These are phyloP conservation scores for Pseudoscleropodium purum DNA, from an alignment of 225 moss, liverwort and hornwort species.

Conservation along the genomic window DNA sequence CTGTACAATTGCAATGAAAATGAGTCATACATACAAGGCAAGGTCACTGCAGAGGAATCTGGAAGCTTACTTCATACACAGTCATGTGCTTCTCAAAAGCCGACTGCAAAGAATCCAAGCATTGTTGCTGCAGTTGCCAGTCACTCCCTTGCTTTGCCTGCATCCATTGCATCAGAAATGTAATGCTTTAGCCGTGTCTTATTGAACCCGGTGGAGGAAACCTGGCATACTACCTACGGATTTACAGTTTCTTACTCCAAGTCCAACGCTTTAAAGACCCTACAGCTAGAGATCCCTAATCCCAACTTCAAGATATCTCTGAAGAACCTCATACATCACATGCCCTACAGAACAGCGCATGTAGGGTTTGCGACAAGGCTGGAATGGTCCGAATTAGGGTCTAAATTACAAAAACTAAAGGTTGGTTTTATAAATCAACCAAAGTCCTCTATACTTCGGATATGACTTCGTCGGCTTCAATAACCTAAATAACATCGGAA, in stretches of 20 bases:
- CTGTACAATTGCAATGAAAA: neutral
- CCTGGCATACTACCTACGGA: neutral
- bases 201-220: neutral
- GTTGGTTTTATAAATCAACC: neutral
- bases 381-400: neutral
- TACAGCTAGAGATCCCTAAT: neutral
- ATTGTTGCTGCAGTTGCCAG: conserved; percentile 25
- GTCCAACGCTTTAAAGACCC: neutral
- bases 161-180: neutral
- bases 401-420: neutral
- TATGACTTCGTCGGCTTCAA: neutral
- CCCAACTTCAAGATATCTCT: neutral
- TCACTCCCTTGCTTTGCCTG: conserved; percentile 29
- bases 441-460: neutral
- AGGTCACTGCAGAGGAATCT: neutral
- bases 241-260: neutral
- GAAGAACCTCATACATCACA: neutral
- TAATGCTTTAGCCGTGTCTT: neutral
- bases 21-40: neutral
- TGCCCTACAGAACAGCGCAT: too few species aligned
- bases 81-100: conserved; percentile 38
- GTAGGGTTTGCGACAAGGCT: neutral
- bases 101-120: conserved; percentile 26
- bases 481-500: neutral
- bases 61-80: conserved; percentile 18